Evolutionary conservation across 805 yeast species (phyloP), one percentile per base, ranked within the genome.

Genomic region (Myxozyma sirexii): DNA sequence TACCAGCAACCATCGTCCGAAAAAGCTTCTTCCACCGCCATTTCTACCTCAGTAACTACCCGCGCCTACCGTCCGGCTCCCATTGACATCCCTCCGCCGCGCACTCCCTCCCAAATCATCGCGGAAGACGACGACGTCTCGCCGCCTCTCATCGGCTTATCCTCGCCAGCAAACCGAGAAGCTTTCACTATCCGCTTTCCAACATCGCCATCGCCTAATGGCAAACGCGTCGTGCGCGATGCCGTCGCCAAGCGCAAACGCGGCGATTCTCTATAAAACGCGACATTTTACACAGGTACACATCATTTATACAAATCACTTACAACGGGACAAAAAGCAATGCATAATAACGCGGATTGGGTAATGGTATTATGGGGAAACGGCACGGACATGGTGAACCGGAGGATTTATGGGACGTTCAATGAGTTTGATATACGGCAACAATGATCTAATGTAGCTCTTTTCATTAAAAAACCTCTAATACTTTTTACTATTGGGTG

Each of bases 101-200:
- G 56, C 3, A 52, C 56, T 29, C 56, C 56, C 6, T 24, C 21
- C 12, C 5, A 21, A 27, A 29, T 41, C 26, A 2, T 29, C 21
- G n/a, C 29, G 13, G 39, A 26, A 21, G 33, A 19, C 10, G 54
- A 44, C 49, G 52, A 27, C 29, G 60, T 46, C 5, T 57, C 60
- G n/a, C 60, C 60, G 35, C 60, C 60, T 8, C 39, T 57, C 13
- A 57, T 57, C 13, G 54, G 60, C 5, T 39, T 57, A n/a, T 51
- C 56, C 6, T 43, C 56, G 4, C 60, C 60, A 3, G 26, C 53
- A n/a, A 31, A 44, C 23, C 38, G 59, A n/a, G 52, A 46, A n/a
- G 13, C 42, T 10, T 12, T 45, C 2, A 24, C 27, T 2, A 26
- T 57, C 26, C 43, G 35, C 19, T 41, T 51, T 33, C 57, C 57